Conservation (phyloP, 306 rosid species). For the Prunus mira region DNA sequence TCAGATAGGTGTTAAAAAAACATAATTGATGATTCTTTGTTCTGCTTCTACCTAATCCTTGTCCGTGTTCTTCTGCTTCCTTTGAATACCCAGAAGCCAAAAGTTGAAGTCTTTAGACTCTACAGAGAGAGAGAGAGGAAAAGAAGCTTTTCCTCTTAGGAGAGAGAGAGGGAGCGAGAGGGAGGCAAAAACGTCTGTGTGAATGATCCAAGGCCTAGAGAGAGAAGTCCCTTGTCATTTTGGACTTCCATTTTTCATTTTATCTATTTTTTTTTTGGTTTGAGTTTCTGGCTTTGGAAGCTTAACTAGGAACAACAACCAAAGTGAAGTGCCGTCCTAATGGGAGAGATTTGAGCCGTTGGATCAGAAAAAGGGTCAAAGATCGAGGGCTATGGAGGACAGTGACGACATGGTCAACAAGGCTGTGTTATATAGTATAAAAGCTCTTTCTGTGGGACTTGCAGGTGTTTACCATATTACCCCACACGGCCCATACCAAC, state of each 20-base stretch:
- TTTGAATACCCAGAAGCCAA: slow-evolving; percentile 18
- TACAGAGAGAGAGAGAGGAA: background rate
- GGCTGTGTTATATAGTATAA: slow-evolving; percentile 2
- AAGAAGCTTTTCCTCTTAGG: slow-evolving; percentile 6
- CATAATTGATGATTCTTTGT: background rate
- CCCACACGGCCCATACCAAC: slow-evolving; percentile 22
- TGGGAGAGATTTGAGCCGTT: slow-evolving; percentile 32
- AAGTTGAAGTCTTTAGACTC: background rate
- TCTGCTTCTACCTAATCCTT: slow-evolving; percentile 44
- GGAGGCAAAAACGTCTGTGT: slow-evolving; percentile 27
- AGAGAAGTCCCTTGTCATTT: slow-evolving; percentile 18
- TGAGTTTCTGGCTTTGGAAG: slow-evolving; percentile 11
- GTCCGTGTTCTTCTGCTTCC: slow-evolving; percentile 22
- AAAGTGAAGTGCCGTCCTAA: slow-evolving; percentile 49
- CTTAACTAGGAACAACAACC: slow-evolving; percentile 6
- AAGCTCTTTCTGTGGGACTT: background rate
- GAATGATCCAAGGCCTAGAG: slow-evolving; percentile 39
- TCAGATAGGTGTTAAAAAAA: background rate
- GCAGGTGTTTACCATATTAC: slow-evolving; percentile 1
- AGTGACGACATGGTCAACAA: slow-evolving; percentile 35
- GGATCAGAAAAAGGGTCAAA: slow-evolving; percentile 16
- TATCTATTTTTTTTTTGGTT: background rate
- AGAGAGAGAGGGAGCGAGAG: slow-evolving; percentile 15
- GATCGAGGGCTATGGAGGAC: slow-evolving; percentile 39
- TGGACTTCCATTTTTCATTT: background rate